phyloP scores from a whole-genome alignment of 305 asterid genomes.

The Striga hermonthica region DNA sequence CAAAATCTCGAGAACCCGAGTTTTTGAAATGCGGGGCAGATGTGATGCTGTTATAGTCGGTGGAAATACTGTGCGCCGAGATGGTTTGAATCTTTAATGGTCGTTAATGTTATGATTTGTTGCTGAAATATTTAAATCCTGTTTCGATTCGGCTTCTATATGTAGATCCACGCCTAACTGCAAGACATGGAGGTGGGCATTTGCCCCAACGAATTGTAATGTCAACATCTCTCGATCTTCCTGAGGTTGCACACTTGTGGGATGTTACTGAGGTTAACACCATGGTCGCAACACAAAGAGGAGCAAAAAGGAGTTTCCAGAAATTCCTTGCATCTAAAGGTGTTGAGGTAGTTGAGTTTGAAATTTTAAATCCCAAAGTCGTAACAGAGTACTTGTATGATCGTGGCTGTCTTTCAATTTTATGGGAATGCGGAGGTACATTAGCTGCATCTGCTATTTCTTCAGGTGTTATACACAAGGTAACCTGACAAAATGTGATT shows the following conservation, averaged over 20 bases:
- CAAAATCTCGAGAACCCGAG: slow-evolving; percentile 72
- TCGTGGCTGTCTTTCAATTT: slow-evolving; percentile 89
- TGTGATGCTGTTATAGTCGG: slow-evolving; percentile 98
- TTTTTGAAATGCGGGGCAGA: slow-evolving; percentile 90
- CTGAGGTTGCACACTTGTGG: slow-evolving; percentile 90
- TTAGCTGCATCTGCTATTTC: slow-evolving; percentile 96
- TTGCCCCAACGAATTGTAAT: slow-evolving; percentile 84
- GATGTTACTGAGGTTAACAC: slow-evolving; percentile 80
- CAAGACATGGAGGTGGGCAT: slow-evolving; percentile 95
- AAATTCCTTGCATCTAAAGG: slow-evolving; percentile 87
- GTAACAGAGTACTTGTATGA: slow-evolving; percentile 79
- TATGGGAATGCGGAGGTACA: slow-evolving; percentile 98
- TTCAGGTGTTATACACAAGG: slow-evolving; percentile 91
- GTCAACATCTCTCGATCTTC: slow-evolving; percentile 90
- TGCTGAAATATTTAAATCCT: slow-evolving; percentile 29
- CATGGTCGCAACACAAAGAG: slow-evolving; percentile 91
- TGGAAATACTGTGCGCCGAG: slow-evolving; percentile 97
- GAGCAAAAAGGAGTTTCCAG: slow-evolving; percentile 85
- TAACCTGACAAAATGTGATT: slow-evolving; percentile 24
- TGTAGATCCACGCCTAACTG: slow-evolving; percentile 92
- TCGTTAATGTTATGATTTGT: slow-evolving; percentile 29
- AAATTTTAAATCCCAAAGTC: slow-evolving; percentile 78
- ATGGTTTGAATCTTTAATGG: slow-evolving; percentile 63
- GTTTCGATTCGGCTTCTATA: slow-evolving; percentile 37
- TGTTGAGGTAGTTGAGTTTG: slow-evolving; percentile 93